Percentiles rank a stretch among this genome's conserved stretches.
Conservation (phyloP, 2,329 filamentous ascomycete species). For the Apiospora pterosperma region DNA sequence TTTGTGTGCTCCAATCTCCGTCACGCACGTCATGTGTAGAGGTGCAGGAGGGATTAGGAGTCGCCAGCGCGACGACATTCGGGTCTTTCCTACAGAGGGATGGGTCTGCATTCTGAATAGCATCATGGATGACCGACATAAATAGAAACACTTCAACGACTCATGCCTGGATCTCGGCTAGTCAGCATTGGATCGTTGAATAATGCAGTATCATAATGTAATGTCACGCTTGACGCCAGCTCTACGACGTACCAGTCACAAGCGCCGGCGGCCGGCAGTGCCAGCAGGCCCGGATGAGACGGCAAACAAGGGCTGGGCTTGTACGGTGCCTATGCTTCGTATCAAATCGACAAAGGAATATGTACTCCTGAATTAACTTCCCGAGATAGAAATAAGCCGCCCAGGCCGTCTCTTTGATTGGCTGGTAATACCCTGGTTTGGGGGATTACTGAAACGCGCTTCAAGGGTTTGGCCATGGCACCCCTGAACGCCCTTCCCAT, state of each 20-base stretch:
- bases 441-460: background rate
- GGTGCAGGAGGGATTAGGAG: background rate
- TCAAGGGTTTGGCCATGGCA: background rate
- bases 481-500: background rate
- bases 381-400: slow-evolving; percentile 1
- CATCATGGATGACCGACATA: background rate
- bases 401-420: background rate
- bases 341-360: background rate
- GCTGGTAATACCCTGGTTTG: background rate
- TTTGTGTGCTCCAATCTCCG: background rate
- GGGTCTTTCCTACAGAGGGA: background rate
- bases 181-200: background rate
- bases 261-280: background rate
- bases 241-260: background rate
- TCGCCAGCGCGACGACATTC: background rate
- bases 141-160: background rate
- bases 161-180: background rate
- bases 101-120: background rate
- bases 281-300: background rate
- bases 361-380: background rate
- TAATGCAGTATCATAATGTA: too few relatives aligned
- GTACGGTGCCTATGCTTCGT: background rate
- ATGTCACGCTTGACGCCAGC: background rate
- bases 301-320: background rate
- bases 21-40: background rate